Conservation (phyloP, 2,329 filamentous ascomycete genomes). For the Incumbomyces delicatus region DNA sequence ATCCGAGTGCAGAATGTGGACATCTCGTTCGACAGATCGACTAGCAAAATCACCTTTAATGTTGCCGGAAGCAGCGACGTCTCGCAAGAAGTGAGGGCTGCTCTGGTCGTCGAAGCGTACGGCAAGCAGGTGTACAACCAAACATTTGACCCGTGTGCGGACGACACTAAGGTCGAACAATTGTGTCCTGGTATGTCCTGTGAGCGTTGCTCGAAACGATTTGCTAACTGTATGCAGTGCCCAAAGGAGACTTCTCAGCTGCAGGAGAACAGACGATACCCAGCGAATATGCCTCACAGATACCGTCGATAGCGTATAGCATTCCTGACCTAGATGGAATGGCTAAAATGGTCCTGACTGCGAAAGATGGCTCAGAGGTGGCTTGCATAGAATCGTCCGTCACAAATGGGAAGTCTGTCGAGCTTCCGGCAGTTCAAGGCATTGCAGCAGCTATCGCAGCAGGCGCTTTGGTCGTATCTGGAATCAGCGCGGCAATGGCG, state of each 20-base stretch:
- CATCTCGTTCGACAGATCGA: conserved; percentile 67
- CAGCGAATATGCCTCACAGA: conserved; percentile 57
- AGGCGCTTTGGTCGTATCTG: conserved; percentile 66
- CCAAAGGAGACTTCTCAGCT: conserved; percentile 63
- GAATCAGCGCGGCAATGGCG: conserved; percentile 58
- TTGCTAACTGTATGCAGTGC: conserved; percentile 46
- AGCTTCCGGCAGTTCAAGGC: conserved; percentile 67
- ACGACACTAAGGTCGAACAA: conserved; percentile 54
- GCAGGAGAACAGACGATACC: conserved; percentile 64
- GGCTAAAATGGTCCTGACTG: conserved; percentile 66
- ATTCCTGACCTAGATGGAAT: conserved; percentile 82
- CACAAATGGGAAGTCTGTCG: conserved; percentile 76
- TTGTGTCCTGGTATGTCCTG: conserved; percentile 65
- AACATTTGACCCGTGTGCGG: conserved; percentile 71
- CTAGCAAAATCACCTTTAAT: conserved; percentile 68
- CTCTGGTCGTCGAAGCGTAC: conserved; percentile 70
- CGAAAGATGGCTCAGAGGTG: conserved; percentile 51
- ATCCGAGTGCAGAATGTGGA: conserved; percentile 66
- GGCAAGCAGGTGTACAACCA: conserved; percentile 71
- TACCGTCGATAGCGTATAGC: conserved; percentile 80
- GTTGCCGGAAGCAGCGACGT: conserved; percentile 65
- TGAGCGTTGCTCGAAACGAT: neutral
- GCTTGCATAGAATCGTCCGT: conserved; percentile 77
- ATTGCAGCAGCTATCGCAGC: conserved; percentile 75
- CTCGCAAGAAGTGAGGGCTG: conserved; percentile 70